Base-by-base conservation (phyloP, 495 filamentous ascomycete species). In the Copromyces sp. region DNA sequence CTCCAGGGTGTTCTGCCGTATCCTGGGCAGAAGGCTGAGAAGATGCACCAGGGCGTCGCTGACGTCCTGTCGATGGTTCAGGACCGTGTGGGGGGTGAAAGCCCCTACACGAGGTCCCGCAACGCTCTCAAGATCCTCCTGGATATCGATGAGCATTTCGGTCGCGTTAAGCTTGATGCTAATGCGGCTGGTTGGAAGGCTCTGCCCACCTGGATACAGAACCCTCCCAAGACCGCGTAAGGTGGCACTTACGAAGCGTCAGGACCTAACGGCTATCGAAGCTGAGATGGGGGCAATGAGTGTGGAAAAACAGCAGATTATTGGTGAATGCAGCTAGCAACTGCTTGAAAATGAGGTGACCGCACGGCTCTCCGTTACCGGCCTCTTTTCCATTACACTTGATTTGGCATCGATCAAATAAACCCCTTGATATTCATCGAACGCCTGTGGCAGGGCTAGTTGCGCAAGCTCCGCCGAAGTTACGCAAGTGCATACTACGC, bases 51-150 rank as follows among this genome's bases (percentile, higher is more conserved):
- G 70, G 82, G 76, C 45, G 80, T 81, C 39, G 78, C 84, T 17
- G 87, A 87, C 72, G 87, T 87, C 32, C 77, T 84, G 69, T 89
- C 89, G 20, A 0, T 65, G 53, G 14, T 37, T 1, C 7, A 65
- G 29, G 53, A 65, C 29, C 3, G 87, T 92, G 47, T 61, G 12
- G 53, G 29, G 0, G 53, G 53, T 9, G 75, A 83, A 8, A 87
- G 96, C 73, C 92, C 93, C 16, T 95, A 94, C 79, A 84, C 96
- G 73, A 86, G 95, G 75, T 96, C 92, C 79, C 84, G 94, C 70
- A 98, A 98, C 76, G 95, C 96, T n/a, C 83, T 99, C 75, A 98
- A 97, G 86, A 91, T 98, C 74, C 93, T 99, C 76, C 87, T 99
- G 40, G 95, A 99, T 78, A 83, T 99, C 69, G 94, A 99, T 76